Evolutionary conservation across 2,329 filamentous ascomycete species (phyloP).

Genomic region (Hypocreales sp.): DNA sequence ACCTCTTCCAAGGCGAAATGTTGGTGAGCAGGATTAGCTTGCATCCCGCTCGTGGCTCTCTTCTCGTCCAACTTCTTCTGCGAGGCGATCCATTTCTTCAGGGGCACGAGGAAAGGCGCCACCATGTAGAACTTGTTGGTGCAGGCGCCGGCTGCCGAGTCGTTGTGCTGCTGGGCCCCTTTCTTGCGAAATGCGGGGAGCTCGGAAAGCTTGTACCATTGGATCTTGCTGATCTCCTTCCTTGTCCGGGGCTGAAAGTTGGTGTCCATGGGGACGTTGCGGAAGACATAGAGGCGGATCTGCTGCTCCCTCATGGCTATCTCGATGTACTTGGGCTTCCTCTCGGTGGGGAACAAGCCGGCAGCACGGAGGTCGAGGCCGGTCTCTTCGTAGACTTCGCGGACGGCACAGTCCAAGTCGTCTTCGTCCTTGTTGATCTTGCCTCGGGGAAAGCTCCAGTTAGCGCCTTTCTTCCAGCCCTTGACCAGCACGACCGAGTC

Average conservation of each 20-base stretch:
- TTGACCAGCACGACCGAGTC: conserved; percentile 87
- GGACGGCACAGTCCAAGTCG: conserved; percentile 82
- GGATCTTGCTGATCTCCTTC: conserved; percentile 94
- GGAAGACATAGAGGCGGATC: conserved; percentile 82
- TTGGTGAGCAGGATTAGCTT: conserved; percentile 24
- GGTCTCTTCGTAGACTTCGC: conserved; percentile 94
- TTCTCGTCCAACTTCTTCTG: conserved; percentile 60
- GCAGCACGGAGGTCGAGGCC: conserved; percentile 69
- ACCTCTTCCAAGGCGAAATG: conserved; percentile 33
- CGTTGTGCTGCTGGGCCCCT: conserved; percentile 37
- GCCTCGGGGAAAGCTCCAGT: conserved; percentile 91
- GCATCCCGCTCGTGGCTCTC: conserved; percentile 22
- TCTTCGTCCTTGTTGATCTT: conserved; percentile 98
- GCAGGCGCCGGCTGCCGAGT: conserved; percentile 40
- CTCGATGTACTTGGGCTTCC: conserved; percentile 69
- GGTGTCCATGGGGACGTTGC: conserved; percentile 74
- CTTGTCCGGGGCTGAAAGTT: conserved; percentile 79
- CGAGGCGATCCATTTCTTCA: conserved; percentile 83
- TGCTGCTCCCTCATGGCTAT: conserved; percentile 87
- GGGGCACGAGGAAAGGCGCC: conserved; percentile 69
- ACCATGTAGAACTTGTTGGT: conserved; percentile 97
- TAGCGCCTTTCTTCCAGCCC: conserved; percentile 93
- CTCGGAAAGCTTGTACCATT: conserved; percentile 85
- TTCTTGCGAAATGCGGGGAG: conserved; percentile 71
- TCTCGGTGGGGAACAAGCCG: conserved; percentile 57